These are phyloP conservation scores for Lablab purpureus DNA, from an alignment of 306 rosid genomes.

Conservation along the genomic window DNA sequence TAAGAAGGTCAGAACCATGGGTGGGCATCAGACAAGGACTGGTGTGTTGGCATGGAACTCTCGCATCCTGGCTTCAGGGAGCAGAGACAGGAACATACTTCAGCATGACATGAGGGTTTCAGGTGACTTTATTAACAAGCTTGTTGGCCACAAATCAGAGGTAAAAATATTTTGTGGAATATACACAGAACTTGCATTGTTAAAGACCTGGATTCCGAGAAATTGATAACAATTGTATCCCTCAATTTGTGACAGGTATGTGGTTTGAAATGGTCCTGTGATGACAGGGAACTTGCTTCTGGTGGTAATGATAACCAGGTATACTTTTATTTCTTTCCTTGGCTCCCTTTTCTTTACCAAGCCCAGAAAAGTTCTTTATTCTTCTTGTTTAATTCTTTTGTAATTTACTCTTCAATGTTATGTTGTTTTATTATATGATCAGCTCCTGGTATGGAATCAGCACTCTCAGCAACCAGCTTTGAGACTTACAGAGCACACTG, in stretches of 20 bases:
- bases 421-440: slow-evolving; percentile 44
- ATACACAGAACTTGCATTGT: slow-evolving; percentile 2
- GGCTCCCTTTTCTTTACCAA: not conserved
- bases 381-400: not conserved
- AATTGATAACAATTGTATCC: slow-evolving; percentile 19
- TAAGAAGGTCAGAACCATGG: slow-evolving; percentile 95
- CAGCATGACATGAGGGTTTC: slow-evolving; percentile 96
- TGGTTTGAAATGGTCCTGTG: slow-evolving; percentile 98
- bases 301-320: slow-evolving; percentile 99
- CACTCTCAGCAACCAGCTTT: slow-evolving; percentile 88
- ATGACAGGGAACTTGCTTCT: slow-evolving; percentile 98
- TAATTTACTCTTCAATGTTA: slow-evolving; percentile 24
- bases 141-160: slow-evolving; percentile 99
- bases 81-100: slow-evolving; percentile 91
- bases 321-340: not conserved
- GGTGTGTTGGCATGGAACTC: slow-evolving; percentile 99
- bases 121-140: slow-evolving; percentile 72
- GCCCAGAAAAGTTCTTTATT: not conserved
- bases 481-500: slow-evolving; percentile 92
- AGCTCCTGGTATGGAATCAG: slow-evolving; percentile 98
- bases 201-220: not conserved
- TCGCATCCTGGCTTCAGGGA: slow-evolving; percentile 90
- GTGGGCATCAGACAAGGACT: slow-evolving; percentile 97
- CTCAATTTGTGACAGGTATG: slow-evolving; percentile 60
- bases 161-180: slow-evolving; percentile 46